Conservation (phyloP, 768 basidiomycete genomes). For the Serendipita sp. region DNA sequence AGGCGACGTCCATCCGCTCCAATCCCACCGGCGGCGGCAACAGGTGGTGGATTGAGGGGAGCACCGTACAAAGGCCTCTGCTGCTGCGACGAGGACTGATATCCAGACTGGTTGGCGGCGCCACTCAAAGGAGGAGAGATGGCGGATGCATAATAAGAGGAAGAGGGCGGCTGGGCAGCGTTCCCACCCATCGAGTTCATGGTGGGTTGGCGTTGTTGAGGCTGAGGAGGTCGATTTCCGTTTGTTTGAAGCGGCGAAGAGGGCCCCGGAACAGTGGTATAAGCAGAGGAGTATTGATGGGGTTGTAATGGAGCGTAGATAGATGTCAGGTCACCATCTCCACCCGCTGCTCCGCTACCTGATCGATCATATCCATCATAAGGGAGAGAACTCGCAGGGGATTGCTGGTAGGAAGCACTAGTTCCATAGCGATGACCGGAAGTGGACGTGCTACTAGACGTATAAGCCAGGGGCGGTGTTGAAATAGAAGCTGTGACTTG, state of each 20-base stretch:
- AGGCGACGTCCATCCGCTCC: background rate
- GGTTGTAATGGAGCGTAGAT: slow-evolving; percentile 74
- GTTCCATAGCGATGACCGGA: slow-evolving; percentile 39
- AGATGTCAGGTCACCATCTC: slow-evolving; percentile 28
- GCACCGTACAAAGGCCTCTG: background rate
- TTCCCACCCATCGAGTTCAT: slow-evolving; percentile 25
- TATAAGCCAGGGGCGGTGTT: slow-evolving; percentile 61
- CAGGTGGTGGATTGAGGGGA: background rate
- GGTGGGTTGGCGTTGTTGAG: background rate
- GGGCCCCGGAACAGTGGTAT: slow-evolving; percentile 19
- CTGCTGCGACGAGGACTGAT: slow-evolving; percentile 6
- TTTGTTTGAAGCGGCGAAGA: slow-evolving; percentile 12
- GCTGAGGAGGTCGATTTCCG: background rate
- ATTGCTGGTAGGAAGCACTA: background rate
- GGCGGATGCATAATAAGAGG: slow-evolving; percentile 56
- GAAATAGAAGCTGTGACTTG: slow-evolving; percentile 7
- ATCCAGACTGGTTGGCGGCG: background rate
- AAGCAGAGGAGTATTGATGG: slow-evolving; percentile 49
- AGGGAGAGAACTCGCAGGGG: slow-evolving; percentile 34
- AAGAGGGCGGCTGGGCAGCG: slow-evolving; percentile 34
- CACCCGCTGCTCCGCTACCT: slow-evolving; percentile 17
- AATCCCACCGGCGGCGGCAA: background rate
- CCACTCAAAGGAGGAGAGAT: slow-evolving; percentile 18
- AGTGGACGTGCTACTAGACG: slow-evolving; percentile 26
- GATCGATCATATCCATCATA: slow-evolving; percentile 10